These are phyloP conservation scores for Paratrimastix pyriformis DNA, from an alignment of 78 protist genomes.

Conservation along the genomic window DNA sequence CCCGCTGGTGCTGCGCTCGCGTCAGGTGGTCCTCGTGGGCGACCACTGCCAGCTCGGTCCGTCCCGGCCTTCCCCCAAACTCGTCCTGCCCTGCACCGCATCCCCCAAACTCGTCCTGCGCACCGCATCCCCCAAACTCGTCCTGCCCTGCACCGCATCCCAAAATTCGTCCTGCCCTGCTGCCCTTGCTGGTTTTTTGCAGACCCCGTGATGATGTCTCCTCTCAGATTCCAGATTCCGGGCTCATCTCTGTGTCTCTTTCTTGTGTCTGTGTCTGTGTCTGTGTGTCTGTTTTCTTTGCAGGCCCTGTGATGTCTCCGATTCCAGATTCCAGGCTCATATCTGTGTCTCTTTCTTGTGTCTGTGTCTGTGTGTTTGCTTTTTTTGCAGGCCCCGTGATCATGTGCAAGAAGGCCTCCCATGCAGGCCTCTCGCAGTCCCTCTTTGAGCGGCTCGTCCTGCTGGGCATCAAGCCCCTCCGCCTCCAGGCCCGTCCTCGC, in stretches of 20 bases:
- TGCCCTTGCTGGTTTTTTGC: too few relatives aligned
- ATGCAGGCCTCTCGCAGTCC: slow-evolving; percentile 88
- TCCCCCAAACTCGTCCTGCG: too few relatives aligned
- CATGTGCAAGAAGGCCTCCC: slow-evolving; percentile 89
- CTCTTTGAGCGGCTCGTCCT: slow-evolving; percentile 92
- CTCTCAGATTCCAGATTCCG: too few relatives aligned
- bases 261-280: background rate
- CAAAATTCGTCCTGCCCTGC: too few relatives aligned
- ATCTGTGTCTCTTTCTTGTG: background rate
- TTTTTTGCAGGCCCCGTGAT: slow-evolving; percentile 93
- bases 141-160: too few relatives aligned
- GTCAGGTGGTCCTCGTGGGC: slow-evolving; percentile 82
- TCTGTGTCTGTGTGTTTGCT: background rate
- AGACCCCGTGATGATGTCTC: too few relatives aligned
- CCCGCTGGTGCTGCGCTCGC: slow-evolving; percentile 86
- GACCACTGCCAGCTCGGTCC: slow-evolving; percentile 87
- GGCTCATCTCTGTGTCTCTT: background rate
- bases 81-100: too few relatives aligned
- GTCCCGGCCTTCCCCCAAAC: too few relatives aligned
- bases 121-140: too few relatives aligned
- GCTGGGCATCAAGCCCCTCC: slow-evolving; percentile 80
- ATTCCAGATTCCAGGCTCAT: too few relatives aligned
- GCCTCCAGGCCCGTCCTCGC: slow-evolving; percentile 55
- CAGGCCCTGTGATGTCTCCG: too few relatives aligned
- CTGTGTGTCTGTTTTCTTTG: background rate